A percentile compares a stretch with the other conserved stretches of the same genome.
Evolutionary conservation across 148 eudicot species (phyloP).

Genomic region (Selenicereus undatus): DNA sequence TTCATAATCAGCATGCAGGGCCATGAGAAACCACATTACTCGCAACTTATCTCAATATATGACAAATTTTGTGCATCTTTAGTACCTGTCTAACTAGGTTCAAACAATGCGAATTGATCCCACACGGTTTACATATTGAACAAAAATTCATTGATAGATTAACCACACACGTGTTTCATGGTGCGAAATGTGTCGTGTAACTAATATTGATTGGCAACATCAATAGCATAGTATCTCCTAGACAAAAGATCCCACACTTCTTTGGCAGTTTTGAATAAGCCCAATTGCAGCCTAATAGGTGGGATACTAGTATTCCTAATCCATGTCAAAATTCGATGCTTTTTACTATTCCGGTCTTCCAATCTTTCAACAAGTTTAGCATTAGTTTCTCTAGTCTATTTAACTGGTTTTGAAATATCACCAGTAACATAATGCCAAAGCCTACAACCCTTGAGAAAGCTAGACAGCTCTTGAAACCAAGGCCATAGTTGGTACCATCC

Average conservation of each 20-base stretch:
- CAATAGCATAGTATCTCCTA: background rate
- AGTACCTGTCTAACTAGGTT: background rate
- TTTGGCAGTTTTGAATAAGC: constrained; percentile 11
- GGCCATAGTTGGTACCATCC: constrained; percentile 12
- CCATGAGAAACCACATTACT: background rate
- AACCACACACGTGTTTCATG: background rate
- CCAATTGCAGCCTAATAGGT: background rate
- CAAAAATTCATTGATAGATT: constrained; percentile 17
- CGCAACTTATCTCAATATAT: background rate
- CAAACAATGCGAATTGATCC: constrained; percentile 5
- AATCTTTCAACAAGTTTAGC: background rate
- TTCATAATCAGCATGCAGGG: background rate
- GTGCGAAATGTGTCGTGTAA: background rate
- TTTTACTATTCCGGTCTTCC: constrained; percentile 10
- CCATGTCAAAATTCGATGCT: constrained; percentile 15
- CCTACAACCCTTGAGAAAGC: background rate
- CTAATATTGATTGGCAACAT: constrained; percentile 15
- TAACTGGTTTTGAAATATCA: background rate
- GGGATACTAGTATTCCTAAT: background rate
- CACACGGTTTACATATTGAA: background rate
- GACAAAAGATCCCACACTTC: constrained; percentile 5
- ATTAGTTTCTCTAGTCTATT: background rate
- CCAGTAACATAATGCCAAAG: constrained; percentile 7
- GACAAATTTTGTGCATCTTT: background rate
- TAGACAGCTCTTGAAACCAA: constrained; percentile 1